phyloP scores from a whole-genome alignment of 495 filamentous ascomycete genomes.

The Podospora sp. region DNA sequence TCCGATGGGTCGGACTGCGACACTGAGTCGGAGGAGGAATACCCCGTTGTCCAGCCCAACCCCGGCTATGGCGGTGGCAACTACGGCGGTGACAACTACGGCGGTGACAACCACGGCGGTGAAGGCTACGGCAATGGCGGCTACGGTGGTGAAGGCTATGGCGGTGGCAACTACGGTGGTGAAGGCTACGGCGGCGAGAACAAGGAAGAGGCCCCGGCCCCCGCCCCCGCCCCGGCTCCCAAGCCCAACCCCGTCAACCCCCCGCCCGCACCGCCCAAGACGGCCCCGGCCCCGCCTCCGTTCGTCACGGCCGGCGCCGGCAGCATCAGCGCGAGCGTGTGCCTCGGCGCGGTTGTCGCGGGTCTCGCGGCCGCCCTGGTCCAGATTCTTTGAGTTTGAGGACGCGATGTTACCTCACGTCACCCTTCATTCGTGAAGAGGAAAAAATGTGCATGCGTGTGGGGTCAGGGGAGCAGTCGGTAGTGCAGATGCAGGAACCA shows the following conservation, averaged over 20 bases:
- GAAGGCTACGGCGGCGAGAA: background rate
- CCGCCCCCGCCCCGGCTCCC: too few species aligned
- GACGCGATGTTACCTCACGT: background rate
- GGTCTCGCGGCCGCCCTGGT: background rate
- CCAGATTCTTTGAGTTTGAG: background rate
- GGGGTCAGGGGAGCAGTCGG: background rate
- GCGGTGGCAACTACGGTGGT: background rate
- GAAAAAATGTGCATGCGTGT: too few species aligned
- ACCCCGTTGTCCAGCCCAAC: background rate
- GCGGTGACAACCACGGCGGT: too few species aligned
- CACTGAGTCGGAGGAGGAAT: too few species aligned
- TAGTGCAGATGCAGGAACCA: background rate
- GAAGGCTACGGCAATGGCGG: conserved; percentile 4
- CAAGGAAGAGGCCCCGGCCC: too few species aligned
- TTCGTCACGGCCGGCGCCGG: background rate
- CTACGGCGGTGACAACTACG: too few species aligned
- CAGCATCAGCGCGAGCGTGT: background rate
- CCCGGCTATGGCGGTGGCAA: too few species aligned
- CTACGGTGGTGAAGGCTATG: background rate
- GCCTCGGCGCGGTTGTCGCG: background rate
- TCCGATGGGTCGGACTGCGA: too few species aligned
- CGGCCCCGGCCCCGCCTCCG: background rate
- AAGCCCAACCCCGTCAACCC: background rate
- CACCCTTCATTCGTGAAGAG: background rate
- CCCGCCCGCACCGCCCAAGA: background rate